Evolutionary conservation across 306 rosid species (phyloP).

Genomic region (Senna siamea): DNA sequence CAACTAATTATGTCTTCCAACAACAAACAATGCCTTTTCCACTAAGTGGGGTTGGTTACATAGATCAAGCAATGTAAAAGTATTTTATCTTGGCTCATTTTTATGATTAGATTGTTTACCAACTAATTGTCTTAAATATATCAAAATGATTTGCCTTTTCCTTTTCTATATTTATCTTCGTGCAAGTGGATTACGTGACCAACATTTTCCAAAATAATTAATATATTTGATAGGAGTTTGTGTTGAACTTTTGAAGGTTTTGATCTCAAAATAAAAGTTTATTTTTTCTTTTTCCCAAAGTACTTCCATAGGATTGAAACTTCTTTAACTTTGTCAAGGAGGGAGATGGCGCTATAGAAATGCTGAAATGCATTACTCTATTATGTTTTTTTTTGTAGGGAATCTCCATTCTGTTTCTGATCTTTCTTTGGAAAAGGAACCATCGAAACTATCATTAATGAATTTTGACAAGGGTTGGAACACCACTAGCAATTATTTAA

Average conservation of each 20-base stretch:
- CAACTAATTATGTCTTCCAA: too few species aligned
- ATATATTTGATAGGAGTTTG: too few species aligned
- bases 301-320: background rate
- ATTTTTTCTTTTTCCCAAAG: background rate
- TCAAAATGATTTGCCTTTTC: slow-evolving; percentile 31
- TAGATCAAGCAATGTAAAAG: too few species aligned
- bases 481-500: slow-evolving; percentile 58
- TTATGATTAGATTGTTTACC: too few species aligned
- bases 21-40: too few species aligned
- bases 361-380: slow-evolving; percentile 36
- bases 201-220: too few species aligned
- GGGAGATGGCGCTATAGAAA: slow-evolving; percentile 32
- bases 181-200: slow-evolving; percentile 5
- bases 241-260: slow-evolving; percentile 19
- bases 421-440: slow-evolving; percentile 46
- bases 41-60: too few species aligned
- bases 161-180: slow-evolving; percentile 21
- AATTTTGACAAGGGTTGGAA: slow-evolving; percentile 57
- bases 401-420: slow-evolving; percentile 51
- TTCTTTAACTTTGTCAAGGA: slow-evolving; percentile 22
- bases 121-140: too few species aligned
- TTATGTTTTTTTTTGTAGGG: slow-evolving; percentile 59
- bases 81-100: too few species aligned
- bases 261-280: background rate
- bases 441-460: slow-evolving; percentile 44